phyloP scores from a whole-genome alignment of 306 rosid genomes.

The Pachyrhizus erosus region DNA sequence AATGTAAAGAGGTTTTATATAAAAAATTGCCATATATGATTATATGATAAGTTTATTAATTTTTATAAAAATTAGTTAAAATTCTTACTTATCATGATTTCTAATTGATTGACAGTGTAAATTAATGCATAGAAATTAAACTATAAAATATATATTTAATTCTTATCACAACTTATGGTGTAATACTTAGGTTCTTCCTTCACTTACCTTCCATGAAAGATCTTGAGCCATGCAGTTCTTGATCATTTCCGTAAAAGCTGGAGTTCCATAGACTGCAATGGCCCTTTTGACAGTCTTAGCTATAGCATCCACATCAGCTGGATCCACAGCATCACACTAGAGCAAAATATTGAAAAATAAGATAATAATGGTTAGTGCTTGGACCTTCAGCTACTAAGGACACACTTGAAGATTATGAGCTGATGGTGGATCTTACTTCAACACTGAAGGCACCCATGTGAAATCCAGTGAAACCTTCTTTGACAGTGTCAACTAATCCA shows the following conservation, averaged over 20 bases:
- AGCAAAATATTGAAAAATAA: constrained; percentile 19
- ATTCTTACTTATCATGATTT: not conserved
- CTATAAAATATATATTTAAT: not conserved
- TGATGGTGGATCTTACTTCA: constrained; percentile 55
- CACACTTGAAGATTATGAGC: constrained; percentile 6
- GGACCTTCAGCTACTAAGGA: not conserved
- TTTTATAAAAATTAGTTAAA: not conserved
- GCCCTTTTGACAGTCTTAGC: constrained; percentile 65
- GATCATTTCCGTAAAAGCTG: constrained; percentile 64
- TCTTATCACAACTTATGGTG: not conserved
- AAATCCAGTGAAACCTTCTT: constrained; percentile 89
- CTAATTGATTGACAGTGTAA: not conserved
- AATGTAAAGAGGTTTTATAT: not conserved
- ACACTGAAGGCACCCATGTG: constrained; percentile 87
- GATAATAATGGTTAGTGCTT: constrained; percentile 16
- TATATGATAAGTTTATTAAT: not conserved
- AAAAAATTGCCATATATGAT: not conserved
- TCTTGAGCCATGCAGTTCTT: constrained; percentile 83
- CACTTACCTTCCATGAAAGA: constrained; percentile 83
- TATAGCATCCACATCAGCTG: constrained; percentile 61
- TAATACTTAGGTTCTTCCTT: not conserved
- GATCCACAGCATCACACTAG: constrained; percentile 83
- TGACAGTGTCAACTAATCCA: constrained; percentile 84
- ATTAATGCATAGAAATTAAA: not conserved
- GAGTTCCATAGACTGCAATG: constrained; percentile 57